Conservation (phyloP, 2,329 filamentous ascomycete genomes). For the Ampelomyces quisqualis region DNA sequence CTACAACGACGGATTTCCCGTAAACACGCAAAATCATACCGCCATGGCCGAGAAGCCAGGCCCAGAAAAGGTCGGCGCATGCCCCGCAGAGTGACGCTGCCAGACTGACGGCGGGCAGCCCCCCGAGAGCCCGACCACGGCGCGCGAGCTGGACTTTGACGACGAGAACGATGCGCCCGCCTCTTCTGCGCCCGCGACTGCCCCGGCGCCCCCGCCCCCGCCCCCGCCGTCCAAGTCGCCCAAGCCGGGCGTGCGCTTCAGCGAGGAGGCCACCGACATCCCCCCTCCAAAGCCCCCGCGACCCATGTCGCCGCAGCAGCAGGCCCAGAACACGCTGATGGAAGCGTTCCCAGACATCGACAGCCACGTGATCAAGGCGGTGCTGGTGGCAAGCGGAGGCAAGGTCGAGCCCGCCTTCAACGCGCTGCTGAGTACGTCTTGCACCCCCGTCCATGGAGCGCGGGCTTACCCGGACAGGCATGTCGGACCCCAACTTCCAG, state of each 20-base stretch:
- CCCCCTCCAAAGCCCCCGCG: constrained; percentile 79
- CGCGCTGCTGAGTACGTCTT: constrained; percentile 72
- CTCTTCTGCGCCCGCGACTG: constrained; percentile 25
- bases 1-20: not conserved
- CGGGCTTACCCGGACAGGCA: constrained; percentile 42
- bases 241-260: constrained; percentile 51
- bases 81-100: constrained; percentile 18
- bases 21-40: not conserved
- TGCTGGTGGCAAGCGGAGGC: constrained; percentile 81
- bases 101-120: constrained; percentile 20
- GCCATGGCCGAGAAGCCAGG: constrained; percentile 23
- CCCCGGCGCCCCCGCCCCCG: constrained; percentile 41
- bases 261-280: constrained; percentile 50
- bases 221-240: constrained; percentile 42
- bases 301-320: constrained; percentile 76
- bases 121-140: constrained; percentile 51
- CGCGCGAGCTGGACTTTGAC: constrained; percentile 59
- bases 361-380: constrained; percentile 75
- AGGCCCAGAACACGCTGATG: constrained; percentile 83
- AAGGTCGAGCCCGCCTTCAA: constrained; percentile 93
- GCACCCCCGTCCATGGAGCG: not conserved
- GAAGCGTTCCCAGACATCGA: constrained; percentile 93
- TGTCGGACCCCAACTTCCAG: constrained; percentile 57
- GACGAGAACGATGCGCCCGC: constrained; percentile 54
- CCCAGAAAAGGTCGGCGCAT: constrained; percentile 13